Evolutionary conservation across 371 early-diverging fungal species (phyloP), one percentile per base, ranked within the genome.

Genomic region (Syncephalastrum contaminatum): DNA sequence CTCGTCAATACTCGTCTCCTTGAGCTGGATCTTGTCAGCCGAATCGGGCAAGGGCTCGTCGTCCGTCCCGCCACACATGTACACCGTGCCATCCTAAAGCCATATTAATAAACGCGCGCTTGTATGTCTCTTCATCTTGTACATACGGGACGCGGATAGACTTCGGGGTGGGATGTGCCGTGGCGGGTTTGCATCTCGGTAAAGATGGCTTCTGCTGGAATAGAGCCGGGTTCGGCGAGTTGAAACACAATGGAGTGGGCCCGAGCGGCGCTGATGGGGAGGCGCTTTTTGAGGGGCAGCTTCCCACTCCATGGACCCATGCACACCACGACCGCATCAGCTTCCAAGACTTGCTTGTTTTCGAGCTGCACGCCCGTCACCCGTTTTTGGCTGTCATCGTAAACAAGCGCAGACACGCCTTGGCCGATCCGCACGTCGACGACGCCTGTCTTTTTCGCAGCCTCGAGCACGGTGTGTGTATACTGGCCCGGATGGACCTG

Each of bases 21-120:
- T 54, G 43, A 81, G 60, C 51, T 66, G 43, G 55, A 84, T 60
- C 51, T 75, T 53, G 46, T 70, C 62, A 42, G 83, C 67, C 51
- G 72, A 69, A 42, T 67, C 52, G 46, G 84, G 68, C 30, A 83
- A 49, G 3, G 78, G 77, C 16, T 74, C 77, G 15, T 70, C 69
- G 52, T 83, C 77, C 2, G 70, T 67, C 21, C 78, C 79, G 14
- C 88, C 87, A 60, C 88, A 88, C 14, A 89, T 63, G 66, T 86
- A 89, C 2, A 88, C 80, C 2, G 87, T 83, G 2, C 84, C 85
- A 69, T 89, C 86, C 41, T 82, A 70, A 16, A 79, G 63, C 21
- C 21, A 43, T 51, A 16, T 13, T 8, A 14, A 14, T 49, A 49
- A 16, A 19, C 25, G 25, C 25, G 25, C 25, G 15, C 24, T 43